Conservation (phyloP, 345 rosid genomes). For the Camelina sativa region DNA sequence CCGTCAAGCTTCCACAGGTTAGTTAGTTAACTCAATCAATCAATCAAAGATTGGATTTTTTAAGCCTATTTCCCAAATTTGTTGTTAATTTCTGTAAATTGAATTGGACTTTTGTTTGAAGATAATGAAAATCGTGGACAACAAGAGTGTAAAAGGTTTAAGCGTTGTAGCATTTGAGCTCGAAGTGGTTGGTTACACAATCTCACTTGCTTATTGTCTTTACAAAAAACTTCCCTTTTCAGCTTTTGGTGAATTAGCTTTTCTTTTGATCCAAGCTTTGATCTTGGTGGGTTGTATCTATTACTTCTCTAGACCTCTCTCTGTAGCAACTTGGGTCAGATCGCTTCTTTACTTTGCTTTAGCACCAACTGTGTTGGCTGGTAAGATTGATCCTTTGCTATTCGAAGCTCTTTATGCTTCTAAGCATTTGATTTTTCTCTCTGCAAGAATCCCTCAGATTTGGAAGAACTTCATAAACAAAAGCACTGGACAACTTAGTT, state of each 20-base stretch:
- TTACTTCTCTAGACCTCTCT: conserved; percentile 60
- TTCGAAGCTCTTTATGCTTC: conserved; percentile 94
- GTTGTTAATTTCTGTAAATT: background rate
- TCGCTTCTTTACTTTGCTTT: conserved; percentile 60
- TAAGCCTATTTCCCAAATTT: background rate
- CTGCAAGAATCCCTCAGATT: conserved; percentile 86
- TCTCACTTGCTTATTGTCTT: conserved; percentile 81
- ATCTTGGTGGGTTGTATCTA: conserved; percentile 70
- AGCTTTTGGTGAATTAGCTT: conserved; percentile 82
- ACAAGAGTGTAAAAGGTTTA: conserved; percentile 78
- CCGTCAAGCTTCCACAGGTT: conserved; percentile 95
- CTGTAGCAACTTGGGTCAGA: conserved; percentile 55
- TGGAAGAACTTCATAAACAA: conserved; percentile 78
- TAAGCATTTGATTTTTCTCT: conserved; percentile 81
- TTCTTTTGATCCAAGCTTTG: conserved; percentile 81
- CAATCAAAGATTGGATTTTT: background rate
- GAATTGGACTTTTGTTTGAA: conserved; percentile 30
- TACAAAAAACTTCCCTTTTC: conserved; percentile 88
- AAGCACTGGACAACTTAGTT: conserved; percentile 91
- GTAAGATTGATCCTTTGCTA: conserved; percentile 66
- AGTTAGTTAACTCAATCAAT: conserved; percentile 38
- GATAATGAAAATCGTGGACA: conserved; percentile 80
- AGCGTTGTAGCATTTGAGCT: conserved; percentile 84
- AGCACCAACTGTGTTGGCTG: conserved; percentile 77
- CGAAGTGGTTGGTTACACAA: conserved; percentile 82